Conservation (phyloP, 345 rosid species). For the Moricandia moricandioides region DNA sequence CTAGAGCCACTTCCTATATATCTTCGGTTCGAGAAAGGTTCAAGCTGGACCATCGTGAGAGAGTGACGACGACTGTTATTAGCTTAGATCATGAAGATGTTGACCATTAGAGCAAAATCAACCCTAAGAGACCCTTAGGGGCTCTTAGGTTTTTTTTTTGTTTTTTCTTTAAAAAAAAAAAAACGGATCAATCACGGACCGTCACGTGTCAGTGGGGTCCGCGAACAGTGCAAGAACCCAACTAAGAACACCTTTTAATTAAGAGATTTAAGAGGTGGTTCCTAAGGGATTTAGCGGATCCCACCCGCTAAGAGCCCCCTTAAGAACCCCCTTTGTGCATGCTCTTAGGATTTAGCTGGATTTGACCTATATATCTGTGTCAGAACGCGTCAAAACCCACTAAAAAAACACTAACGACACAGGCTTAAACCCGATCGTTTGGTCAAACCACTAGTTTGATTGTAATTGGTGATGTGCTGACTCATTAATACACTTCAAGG, state of each 20-base stretch:
- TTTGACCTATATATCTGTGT: background rate
- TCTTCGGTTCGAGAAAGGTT: conserved; percentile 37
- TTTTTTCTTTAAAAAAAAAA: no score
- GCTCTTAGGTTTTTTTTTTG: no score
- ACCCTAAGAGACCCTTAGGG: no score
- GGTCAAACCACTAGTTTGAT: background rate
- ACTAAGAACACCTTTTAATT: no score
- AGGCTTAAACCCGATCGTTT: background rate
- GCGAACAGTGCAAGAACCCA: no score
- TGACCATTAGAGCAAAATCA: no score
- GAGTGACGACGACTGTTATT: conserved; percentile 30
- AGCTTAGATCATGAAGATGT: conserved; percentile 23
- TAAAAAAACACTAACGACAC: background rate
- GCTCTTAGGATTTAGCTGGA: conserved; percentile 1
- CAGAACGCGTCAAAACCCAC: background rate
- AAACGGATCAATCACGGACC: no score
- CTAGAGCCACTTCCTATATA: conserved; percentile 37
- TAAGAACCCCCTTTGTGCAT: no score
- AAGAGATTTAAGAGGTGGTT: no score
- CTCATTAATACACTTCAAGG: background rate
- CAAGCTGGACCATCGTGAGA: conserved; percentile 27
- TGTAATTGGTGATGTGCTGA: background rate
- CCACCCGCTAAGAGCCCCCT: no score
- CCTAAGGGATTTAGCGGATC: no score
- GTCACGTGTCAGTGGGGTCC: no score